phyloP scores from a whole-genome alignment of 306 rosid genomes.

The Astragalus membranaceus region DNA sequence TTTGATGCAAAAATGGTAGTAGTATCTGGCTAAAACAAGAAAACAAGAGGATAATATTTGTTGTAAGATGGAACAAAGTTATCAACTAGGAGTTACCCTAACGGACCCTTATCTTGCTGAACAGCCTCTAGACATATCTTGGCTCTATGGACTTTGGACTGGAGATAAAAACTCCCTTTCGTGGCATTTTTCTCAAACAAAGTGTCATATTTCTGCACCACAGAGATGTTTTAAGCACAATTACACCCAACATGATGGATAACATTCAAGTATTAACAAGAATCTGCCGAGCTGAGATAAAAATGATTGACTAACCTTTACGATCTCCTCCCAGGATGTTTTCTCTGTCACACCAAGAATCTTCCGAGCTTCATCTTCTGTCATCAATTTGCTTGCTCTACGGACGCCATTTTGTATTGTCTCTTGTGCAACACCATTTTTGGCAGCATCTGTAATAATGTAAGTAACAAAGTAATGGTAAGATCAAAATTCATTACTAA shows the following conservation, averaged over 20 bases:
- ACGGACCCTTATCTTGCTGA: conserved; percentile 27
- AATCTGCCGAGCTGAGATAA: background rate
- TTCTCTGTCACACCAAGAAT: conserved; percentile 66
- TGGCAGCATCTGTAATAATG: conserved; percentile 19
- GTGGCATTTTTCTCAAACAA: conserved; percentile 65
- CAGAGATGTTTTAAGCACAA: background rate
- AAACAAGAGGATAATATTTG: background rate
- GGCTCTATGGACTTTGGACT: conserved; percentile 79
- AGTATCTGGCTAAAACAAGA: background rate
- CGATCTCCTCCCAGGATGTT: conserved; percentile 76
- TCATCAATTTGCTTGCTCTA: conserved; percentile 54
- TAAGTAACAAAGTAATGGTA: background rate
- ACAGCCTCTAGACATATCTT: conserved; percentile 61
- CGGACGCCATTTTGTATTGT: conserved; percentile 21
- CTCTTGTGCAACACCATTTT: conserved; percentile 25
- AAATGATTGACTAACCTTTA: conserved; percentile 41
- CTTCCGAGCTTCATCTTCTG: conserved; percentile 83
- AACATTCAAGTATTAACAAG: background rate
- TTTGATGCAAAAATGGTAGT: background rate
- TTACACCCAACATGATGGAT: background rate
- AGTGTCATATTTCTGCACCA: conserved; percentile 45
- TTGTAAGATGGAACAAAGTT: background rate
- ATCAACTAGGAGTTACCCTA: conserved; percentile 20
- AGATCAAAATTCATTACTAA: background rate
- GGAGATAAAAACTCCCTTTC: conserved; percentile 74